A percentile compares a stretch with the other conserved stretches of the same genome.
phyloP scores from a whole-genome alignment of 305 asterid species.

The Plantago coronopus region DNA sequence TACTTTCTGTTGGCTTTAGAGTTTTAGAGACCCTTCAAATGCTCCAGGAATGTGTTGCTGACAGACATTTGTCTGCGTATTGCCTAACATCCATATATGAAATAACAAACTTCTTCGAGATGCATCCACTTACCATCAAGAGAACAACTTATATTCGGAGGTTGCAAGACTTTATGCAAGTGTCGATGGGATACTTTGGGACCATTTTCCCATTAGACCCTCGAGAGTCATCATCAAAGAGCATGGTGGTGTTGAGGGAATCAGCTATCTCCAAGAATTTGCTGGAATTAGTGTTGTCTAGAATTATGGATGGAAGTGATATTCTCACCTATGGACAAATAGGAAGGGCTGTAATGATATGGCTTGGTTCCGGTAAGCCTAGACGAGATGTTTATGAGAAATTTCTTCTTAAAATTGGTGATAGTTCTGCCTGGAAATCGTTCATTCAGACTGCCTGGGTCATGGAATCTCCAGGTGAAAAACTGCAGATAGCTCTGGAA shows the following conservation, averaged over 20 bases:
- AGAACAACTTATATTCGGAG: conserved; percentile 1
- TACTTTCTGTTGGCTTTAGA: conserved; percentile 36
- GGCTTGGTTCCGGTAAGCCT: conserved; percentile 42
- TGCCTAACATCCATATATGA: conserved; percentile 39
- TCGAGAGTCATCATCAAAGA: conserved; percentile 30
- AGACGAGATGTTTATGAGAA: conserved; percentile 17
- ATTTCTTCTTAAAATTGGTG: conserved; percentile 21
- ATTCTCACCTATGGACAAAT: conserved; percentile 38
- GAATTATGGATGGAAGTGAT: conserved; percentile 4
- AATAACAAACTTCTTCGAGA: conserved; percentile 27
- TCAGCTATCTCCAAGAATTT: conserved; percentile 34
- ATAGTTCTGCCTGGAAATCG: conserved; percentile 30
- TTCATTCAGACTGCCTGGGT: conserved; percentile 28
- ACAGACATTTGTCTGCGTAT: conserved; percentile 23
- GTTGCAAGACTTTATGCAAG: conserved; percentile 21
- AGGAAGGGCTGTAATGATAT: conserved; percentile 43
- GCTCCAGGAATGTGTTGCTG: conserved; percentile 17
- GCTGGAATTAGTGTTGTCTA: conserved; percentile 33
- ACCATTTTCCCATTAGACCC: conserved; percentile 46
- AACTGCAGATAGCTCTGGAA: conserved; percentile 10
- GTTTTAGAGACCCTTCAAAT: conserved; percentile 40
- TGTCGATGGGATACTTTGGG: conserved; percentile 25
- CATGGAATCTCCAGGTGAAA: conserved; percentile 10
- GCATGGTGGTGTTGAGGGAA: conserved; percentile 37
- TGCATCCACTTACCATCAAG: conserved; percentile 16